These are phyloP conservation scores for Pseudoneurospora amorphoporcata DNA, from an alignment of 495 filamentous ascomycete species.

Conservation along the genomic window DNA sequence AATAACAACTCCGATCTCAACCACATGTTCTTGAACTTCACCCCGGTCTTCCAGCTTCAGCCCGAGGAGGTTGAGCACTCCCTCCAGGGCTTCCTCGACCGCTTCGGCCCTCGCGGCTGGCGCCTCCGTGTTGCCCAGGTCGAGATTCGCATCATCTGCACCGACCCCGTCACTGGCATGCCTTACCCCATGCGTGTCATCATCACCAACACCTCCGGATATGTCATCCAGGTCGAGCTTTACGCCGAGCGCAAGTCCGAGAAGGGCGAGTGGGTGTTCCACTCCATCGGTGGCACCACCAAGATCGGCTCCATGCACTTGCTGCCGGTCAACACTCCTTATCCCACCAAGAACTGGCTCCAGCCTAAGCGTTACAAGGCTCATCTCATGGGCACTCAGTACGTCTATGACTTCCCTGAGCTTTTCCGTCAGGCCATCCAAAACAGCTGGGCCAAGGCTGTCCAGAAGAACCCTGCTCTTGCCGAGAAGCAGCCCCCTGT, in stretches of 20 bases:
- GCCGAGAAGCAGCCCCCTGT: conserved; percentile 70
- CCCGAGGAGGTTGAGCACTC: conserved; percentile 89
- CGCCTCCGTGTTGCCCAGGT: conserved; percentile 92
- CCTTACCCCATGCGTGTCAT: conserved; percentile 92
- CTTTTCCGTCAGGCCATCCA: conserved; percentile 97
- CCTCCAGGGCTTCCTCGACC: conserved; percentile 87
- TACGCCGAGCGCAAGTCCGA: conserved; percentile 97
- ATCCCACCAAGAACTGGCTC: conserved; percentile 96
- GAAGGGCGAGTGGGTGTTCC: conserved; percentile 94
- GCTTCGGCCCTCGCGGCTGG: conserved; percentile 92
- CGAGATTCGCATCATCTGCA: conserved; percentile 97
- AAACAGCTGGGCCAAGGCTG: conserved; percentile 77
- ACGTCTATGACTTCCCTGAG: conserved; percentile 99
- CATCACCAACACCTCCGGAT: conserved; percentile 98
- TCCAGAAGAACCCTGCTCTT: conserved; percentile 58
- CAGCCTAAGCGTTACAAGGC: conserved; percentile 99
- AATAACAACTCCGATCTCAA: conserved; percentile 99
- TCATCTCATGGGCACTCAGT: conserved; percentile 97
- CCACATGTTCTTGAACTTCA: conserved; percentile 99
- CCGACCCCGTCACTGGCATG: conserved; percentile 70
- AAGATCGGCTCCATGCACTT: conserved; percentile 96
- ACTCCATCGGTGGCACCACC: conserved; percentile 88
- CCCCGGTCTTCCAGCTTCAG: conserved; percentile 82
- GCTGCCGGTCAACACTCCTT: conserved; percentile 79
- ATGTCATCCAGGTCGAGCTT: conserved; percentile 93